phyloP scores from a whole-genome alignment of 106 monocot species.

The Xerophyta viscosa region DNA sequence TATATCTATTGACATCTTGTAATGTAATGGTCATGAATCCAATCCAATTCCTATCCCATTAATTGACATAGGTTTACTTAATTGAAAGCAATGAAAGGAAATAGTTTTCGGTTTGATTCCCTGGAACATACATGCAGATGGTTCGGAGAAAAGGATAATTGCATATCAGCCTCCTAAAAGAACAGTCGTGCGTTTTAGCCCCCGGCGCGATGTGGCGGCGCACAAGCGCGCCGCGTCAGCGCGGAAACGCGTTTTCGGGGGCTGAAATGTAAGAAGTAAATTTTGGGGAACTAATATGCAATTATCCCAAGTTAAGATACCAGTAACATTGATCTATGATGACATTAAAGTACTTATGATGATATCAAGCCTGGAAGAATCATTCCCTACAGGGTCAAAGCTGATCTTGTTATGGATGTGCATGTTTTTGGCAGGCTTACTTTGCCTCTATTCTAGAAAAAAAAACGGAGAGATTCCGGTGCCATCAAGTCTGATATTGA shows the following conservation, averaged over 20 bases:
- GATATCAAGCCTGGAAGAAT: conserved; percentile 63
- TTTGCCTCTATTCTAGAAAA: conserved; percentile 59
- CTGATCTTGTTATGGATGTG: conserved; percentile 56
- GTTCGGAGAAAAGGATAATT: conserved; percentile 49
- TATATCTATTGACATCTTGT: no score
- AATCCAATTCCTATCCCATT: conserved; percentile 45
- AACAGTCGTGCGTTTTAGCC: no score
- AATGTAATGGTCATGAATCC: conserved; percentile 37
- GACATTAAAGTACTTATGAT: conserved; percentile 31
- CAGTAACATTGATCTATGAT: conserved; percentile 27
- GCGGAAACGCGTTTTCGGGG: no score
- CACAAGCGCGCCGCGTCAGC: no score
- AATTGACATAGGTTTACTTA: conserved; percentile 32
- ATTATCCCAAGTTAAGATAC: conserved; percentile 43
- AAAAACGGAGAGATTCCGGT: conserved; percentile 37
- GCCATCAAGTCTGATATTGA: conserved; percentile 16
- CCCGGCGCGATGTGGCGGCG: no score
- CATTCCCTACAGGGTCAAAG: conserved; percentile 50
- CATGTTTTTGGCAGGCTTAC: conserved; percentile 62
- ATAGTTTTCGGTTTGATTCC: conserved; percentile 42
- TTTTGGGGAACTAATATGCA: no score
- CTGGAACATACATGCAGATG: conserved; percentile 46
- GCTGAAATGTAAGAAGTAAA: no score
- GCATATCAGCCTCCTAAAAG: no score
- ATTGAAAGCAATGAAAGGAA: conserved; percentile 38